Percentiles rank a stretch among this genome's conserved stretches.
Conservation (phyloP, 2,329 filamentous ascomycete genomes). For the Pseudohalonectria lignicola region DNA sequence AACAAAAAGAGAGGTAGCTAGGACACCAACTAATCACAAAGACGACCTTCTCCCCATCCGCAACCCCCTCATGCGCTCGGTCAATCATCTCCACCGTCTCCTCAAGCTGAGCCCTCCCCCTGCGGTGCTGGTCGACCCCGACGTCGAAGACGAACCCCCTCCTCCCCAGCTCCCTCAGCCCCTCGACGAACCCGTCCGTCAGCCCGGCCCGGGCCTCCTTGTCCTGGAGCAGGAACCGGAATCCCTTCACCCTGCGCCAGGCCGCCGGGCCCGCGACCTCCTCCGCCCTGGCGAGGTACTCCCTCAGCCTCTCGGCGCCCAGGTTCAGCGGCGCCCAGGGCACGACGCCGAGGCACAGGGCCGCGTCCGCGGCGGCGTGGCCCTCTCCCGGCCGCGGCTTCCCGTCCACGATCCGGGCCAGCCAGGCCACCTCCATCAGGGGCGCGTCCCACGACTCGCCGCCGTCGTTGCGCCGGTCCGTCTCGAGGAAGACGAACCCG, state of each 20-base stretch:
- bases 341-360: constrained; percentile 57
- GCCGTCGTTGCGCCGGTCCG: constrained; percentile 58
- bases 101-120: constrained; percentile 63
- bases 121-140: constrained; percentile 69
- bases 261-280: constrained; percentile 49
- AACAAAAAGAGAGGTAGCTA: not conserved
- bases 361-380: constrained; percentile 36
- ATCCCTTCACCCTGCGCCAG: constrained; percentile 63
- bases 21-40: constrained; percentile 62
- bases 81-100: constrained; percentile 62
- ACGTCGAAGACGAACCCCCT: constrained; percentile 67
- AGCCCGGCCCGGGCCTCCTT: constrained; percentile 58
- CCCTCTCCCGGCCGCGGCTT: constrained; percentile 45
- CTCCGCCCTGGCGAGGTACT: constrained; percentile 54
- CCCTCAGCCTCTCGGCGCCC: constrained; percentile 44
- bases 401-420: constrained; percentile 56
- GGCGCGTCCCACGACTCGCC: constrained; percentile 53
- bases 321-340: constrained; percentile 79
- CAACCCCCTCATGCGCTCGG: constrained; percentile 50
- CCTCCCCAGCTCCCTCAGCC: constrained; percentile 52
- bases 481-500: constrained; percentile 77
- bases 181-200: constrained; percentile 50
- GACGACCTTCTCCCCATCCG: constrained; percentile 46
- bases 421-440: constrained; percentile 60
- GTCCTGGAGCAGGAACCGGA: constrained; percentile 75